Evolutionary conservation across 192 early-diverging fungal species (phyloP), one percentile per base, ranked within the genome.

Genomic region (Backusella circina): DNA sequence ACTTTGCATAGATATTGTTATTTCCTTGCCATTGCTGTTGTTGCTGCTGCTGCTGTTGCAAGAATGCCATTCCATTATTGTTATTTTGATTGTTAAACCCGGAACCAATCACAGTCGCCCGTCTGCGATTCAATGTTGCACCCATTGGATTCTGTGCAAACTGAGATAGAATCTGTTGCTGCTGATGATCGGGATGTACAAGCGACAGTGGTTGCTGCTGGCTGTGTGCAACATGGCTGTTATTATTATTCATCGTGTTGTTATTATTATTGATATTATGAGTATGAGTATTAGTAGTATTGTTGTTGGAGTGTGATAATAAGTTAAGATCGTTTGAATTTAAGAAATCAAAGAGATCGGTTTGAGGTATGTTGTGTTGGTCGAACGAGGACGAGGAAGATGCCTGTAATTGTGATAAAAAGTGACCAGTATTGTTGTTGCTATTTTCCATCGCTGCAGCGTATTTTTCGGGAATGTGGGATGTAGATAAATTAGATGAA

Each of bases 161-260:
- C 16, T 47, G 69, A 28, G 69, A 70, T 47, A 70, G 26, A 47
- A 70, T 70, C 5, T 70, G 69, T 5, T 70, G 69, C 30, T 74
- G 73, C 30, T 74, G 73, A 2, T 74, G 73, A 65, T 70, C 69
- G 39, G 69, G 69, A 28, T 70, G 69, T 26, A 70, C 69, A 26
- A 70, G 37, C 3, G 69, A 37, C 12, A 70, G 13, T 44, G 69
- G 39, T 44, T 47, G 69, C 6, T 33, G 67, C 39, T 41, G 37
- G 0, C 13, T 38, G 5, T 70, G 69, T 44, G 54, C 26, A 61
- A 61, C 54, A 54, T 26, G n/a, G 12, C 39, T 38, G 12, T 2
- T 69, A 12, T 16, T 32, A 23, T n/a, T 41, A n/a, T n/a, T n/a
- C n/a, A n/a, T n/a, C n/a, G n/a, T n/a, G 21, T 9, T 69, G 13